A percentile compares a stretch with the other conserved stretches of the same genome.
phyloP scores from a whole-genome alignment of 306 rosid species.

The Prinsepia uniflora region DNA sequence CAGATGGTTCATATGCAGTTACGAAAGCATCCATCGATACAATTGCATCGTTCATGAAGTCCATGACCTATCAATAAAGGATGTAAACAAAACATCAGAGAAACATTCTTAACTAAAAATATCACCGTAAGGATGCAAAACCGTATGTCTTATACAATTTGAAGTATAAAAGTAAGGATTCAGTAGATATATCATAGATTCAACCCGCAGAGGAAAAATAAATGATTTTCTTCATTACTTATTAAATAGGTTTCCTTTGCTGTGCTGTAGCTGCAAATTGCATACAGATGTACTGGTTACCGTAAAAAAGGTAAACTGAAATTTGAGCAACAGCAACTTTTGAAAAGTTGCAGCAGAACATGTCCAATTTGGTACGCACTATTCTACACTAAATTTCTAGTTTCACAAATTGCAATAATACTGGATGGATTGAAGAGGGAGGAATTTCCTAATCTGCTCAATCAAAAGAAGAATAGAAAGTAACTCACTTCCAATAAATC shows the following conservation, averaged over 20 bases:
- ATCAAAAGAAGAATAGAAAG: slow-evolving; percentile 4
- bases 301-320: background rate
- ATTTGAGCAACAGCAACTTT: background rate
- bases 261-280: background rate
- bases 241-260: background rate
- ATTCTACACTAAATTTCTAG: background rate
- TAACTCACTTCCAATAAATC: slow-evolving; percentile 77
- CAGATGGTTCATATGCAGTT: slow-evolving; percentile 60
- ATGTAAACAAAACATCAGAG: slow-evolving; percentile 7
- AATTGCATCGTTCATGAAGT: slow-evolving; percentile 85
- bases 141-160: background rate
- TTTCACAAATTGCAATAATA: background rate
- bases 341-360: background rate
- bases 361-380: background rate
- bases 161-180: background rate
- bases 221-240: background rate
- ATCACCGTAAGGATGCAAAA: slow-evolving; percentile 6
- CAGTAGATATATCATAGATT: background rate
- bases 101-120: slow-evolving; percentile 9
- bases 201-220: background rate
- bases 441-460: background rate
- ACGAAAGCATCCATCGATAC: slow-evolving; percentile 76
- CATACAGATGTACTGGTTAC: background rate
- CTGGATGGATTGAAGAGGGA: background rate
- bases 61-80: slow-evolving; percentile 65